These are phyloP conservation scores for Giardia muris DNA, from an alignment of 208 protist species.

Conservation along the genomic window DNA sequence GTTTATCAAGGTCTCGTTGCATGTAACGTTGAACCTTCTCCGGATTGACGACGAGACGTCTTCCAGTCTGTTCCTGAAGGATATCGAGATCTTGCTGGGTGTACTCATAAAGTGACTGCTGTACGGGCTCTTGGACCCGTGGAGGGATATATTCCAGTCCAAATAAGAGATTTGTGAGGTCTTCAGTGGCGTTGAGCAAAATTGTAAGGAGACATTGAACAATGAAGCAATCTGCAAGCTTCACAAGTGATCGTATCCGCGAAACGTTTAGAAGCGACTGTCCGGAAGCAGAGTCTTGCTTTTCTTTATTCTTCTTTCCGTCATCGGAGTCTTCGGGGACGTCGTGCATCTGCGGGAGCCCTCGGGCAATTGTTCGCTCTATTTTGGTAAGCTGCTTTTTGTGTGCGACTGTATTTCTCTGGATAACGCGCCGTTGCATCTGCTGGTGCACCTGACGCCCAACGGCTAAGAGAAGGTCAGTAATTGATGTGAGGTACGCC, in stretches of 20 bases:
- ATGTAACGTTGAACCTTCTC: neutral
- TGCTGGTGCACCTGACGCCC: neutral
- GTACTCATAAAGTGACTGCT: neutral
- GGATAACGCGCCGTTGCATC: neutral
- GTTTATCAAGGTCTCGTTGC: neutral
- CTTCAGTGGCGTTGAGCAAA: neutral
- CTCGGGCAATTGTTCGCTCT: neutral
- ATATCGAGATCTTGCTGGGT: neutral
- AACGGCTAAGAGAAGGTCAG: neutral
- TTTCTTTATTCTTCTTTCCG: neutral
- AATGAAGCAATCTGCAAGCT: neutral
- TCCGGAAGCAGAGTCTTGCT: neutral
- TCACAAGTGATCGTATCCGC: neutral
- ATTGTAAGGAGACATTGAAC: neutral
- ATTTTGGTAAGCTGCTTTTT: neutral
- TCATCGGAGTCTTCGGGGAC: neutral
- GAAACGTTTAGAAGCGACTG: neutral
- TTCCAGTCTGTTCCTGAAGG: neutral
- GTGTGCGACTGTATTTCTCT: neutral
- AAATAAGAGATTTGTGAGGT: constrained; percentile 5
- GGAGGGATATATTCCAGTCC: neutral
- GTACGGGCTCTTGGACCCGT: neutral
- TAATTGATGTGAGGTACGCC: neutral
- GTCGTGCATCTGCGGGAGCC: neutral
- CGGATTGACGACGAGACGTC: neutral